Evolutionary conservation across 768 basidiomycete genomes (phyloP).

Genomic region (Lentinula aciculospora): DNA sequence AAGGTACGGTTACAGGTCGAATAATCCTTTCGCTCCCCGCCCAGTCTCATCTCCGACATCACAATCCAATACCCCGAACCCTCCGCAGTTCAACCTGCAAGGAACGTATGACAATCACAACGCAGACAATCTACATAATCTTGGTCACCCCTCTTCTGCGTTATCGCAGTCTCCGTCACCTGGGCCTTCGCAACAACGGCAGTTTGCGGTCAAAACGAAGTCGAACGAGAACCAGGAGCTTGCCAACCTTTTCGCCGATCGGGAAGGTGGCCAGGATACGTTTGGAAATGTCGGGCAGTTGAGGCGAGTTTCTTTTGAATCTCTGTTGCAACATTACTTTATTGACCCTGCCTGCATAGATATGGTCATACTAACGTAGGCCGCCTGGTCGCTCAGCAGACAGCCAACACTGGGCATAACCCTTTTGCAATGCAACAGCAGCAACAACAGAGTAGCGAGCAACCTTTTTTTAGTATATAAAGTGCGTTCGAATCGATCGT

Average conservation of each 20-base stretch:
- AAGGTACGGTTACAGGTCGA: slow-evolving; percentile 48
- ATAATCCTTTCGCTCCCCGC: slow-evolving; percentile 86
- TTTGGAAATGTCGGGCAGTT: slow-evolving; percentile 86
- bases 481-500: not conserved
- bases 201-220: slow-evolving; percentile 35
- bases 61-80: slow-evolving; percentile 21
- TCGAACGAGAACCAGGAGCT: slow-evolving; percentile 73
- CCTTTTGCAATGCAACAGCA: slow-evolving; percentile 64
- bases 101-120: slow-evolving; percentile 62
- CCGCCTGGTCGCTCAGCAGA: slow-evolving; percentile 37
- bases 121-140: slow-evolving; percentile 16
- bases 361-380: slow-evolving; percentile 60
- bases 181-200: slow-evolving; percentile 30
- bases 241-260: slow-evolving; percentile 77
- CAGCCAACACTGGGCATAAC: slow-evolving; percentile 41
- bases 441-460: slow-evolving; percentile 50
- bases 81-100: slow-evolving; percentile 61
- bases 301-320: slow-evolving; percentile 38
- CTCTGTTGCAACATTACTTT: not conserved
- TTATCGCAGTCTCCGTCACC: slow-evolving; percentile 36
- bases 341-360: slow-evolving; percentile 22
- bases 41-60: slow-evolving; percentile 28
- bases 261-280: slow-evolving; percentile 91
- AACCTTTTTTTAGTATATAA: slow-evolving; percentile 77
- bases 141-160: slow-evolving; percentile 31